Percentiles rank a stretch among this genome's conserved stretches.
These are phyloP conservation scores for Diaporthe amygdali DNA, from an alignment of 2,329 filamentous ascomycete genomes.

Conservation along the genomic window DNA sequence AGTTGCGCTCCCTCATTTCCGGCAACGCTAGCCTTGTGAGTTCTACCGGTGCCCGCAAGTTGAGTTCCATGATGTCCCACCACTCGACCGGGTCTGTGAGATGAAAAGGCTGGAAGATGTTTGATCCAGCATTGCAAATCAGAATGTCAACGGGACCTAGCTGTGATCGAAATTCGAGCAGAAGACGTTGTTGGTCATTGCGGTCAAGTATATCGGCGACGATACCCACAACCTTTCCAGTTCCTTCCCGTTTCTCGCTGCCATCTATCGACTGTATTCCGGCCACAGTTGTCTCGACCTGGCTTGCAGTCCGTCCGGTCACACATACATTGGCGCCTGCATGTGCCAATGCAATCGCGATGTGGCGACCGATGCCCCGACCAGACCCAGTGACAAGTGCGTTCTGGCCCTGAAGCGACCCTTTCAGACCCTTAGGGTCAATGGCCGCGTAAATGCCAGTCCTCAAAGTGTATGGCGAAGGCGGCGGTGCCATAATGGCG, in stretches of 20 bases:
- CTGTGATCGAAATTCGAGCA: background rate
- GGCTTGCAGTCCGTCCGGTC: background rate
- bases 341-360: background rate
- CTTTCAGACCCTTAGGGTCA: background rate
- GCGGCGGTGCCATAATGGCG: background rate
- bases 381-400: background rate
- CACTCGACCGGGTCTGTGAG: background rate
- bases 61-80: constrained; percentile 6
- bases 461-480: background rate
- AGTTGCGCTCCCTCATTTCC: background rate
- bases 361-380: background rate
- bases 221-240: background rate
- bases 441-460: background rate
- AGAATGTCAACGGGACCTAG: background rate
- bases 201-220: background rate
- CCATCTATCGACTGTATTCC: background rate
- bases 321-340: background rate
- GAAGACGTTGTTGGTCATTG: background rate
- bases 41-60: constrained; percentile 1
- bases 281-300: background rate
- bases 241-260: background rate
- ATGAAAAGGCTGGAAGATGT: background rate
- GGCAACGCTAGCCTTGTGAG: background rate
- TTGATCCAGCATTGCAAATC: constrained; percentile 1
- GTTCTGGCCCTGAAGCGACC: background rate